Evolutionary conservation across 345 rosid genomes (phyloP).

Genomic region (Citrus mangshanensis): DNA sequence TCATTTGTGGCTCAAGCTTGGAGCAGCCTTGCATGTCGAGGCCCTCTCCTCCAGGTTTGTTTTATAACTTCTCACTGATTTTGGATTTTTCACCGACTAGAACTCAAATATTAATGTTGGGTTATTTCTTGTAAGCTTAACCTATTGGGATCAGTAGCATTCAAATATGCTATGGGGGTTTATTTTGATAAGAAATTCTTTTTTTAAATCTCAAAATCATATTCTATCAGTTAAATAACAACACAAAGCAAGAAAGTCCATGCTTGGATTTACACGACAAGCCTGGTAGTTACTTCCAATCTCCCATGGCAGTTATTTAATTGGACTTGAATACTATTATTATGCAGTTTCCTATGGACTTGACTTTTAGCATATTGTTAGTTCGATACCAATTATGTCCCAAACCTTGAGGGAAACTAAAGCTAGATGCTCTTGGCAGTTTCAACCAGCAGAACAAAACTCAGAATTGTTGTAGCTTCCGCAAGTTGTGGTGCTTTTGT

Average conservation of each 20-base stretch:
- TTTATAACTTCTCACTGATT: not conserved
- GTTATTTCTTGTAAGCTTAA: not conserved
- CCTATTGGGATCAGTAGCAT: not conserved
- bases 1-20: conserved; percentile 64
- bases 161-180: not conserved
- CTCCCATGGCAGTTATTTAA: not conserved
- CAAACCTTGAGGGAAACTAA: not conserved
- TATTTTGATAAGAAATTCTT: not conserved
- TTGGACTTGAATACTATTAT: not conserved
- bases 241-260: not conserved
- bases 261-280: not conserved
- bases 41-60: conserved; percentile 55
- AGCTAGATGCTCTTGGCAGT: conserved; percentile 35
- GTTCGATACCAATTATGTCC: not conserved
- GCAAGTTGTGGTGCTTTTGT: conserved; percentile 54
- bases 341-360: not conserved
- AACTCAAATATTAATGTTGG: not conserved
- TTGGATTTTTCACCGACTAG: not conserved
- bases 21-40: conserved; percentile 65
- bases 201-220: not conserved
- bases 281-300: not conserved
- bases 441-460: conserved; percentile 54
- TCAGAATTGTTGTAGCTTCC: conserved; percentile 42
- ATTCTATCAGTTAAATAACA: not conserved
- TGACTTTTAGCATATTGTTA: not conserved